These are phyloP conservation scores for Pulveroboletus sp. DNA, from an alignment of 768 basidiomycete species.

Conservation along the genomic window DNA sequence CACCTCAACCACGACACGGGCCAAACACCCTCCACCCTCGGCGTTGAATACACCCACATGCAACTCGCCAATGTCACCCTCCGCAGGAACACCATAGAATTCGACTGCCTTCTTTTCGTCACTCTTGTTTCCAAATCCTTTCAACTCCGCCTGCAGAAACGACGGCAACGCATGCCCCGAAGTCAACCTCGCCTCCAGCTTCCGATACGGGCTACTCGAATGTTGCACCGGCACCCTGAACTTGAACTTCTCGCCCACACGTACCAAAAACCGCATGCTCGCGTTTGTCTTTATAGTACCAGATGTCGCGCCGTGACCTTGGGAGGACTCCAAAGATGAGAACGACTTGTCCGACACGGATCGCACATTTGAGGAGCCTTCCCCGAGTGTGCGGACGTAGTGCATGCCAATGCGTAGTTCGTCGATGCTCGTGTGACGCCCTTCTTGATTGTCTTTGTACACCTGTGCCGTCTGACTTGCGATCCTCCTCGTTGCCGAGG, in stretches of 20 bases:
- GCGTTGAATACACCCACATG: constrained; percentile 51
- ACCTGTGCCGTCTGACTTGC: constrained; percentile 66
- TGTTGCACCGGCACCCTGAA: constrained; percentile 46
- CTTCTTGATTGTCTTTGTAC: constrained; percentile 34
- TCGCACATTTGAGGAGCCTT: constrained; percentile 34
- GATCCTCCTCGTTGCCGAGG: constrained; percentile 38
- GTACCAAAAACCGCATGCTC: constrained; percentile 42
- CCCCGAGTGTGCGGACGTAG: constrained; percentile 67
- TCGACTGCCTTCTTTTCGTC: constrained; percentile 49
- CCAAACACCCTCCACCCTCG: constrained; percentile 48
- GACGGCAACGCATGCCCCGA: constrained; percentile 51
- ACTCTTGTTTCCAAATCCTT: constrained; percentile 29
- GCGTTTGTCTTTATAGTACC: constrained; percentile 23
- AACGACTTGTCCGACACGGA: constrained; percentile 45
- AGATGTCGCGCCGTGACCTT: constrained; percentile 26
- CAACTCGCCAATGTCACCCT: constrained; percentile 49
- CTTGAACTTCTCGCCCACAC: constrained; percentile 55
- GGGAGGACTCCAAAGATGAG: constrained; percentile 60
- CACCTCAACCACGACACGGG: constrained; percentile 54
- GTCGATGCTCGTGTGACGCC: constrained; percentile 46
- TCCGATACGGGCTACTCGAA: constrained; percentile 27
- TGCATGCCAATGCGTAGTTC: constrained; percentile 66
- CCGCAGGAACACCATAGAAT: constrained; percentile 49
- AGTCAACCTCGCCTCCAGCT: constrained; percentile 45
- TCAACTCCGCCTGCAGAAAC: constrained; percentile 52